These are phyloP conservation scores for Exophiala sp. DNA, from an alignment of 2,329 filamentous ascomycete species.

Conservation along the genomic window DNA sequence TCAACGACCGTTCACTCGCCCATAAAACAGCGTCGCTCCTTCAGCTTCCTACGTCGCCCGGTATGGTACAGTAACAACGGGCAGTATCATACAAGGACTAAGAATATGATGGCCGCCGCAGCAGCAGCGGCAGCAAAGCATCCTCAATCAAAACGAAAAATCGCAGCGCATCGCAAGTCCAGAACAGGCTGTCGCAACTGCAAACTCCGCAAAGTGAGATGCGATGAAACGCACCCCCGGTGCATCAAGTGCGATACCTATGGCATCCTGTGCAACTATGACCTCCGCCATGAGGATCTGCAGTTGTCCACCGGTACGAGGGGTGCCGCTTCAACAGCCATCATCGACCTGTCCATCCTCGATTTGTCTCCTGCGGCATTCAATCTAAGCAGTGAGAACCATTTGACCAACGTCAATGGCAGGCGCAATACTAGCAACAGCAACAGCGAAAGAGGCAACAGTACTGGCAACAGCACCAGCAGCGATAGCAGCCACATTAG, in stretches of 20 bases:
- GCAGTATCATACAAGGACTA: too few relatives aligned
- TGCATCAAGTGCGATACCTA: constrained; percentile 45
- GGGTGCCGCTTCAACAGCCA: constrained; percentile 20
- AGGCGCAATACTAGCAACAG: not conserved
- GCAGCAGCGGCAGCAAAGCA: not conserved
- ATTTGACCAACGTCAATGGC: not conserved
- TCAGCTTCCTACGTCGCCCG: too few relatives aligned
- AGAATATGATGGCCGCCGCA: too few relatives aligned
- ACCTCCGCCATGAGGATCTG: constrained; percentile 38
- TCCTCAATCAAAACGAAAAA: constrained; percentile 10
- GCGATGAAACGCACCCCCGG: constrained; percentile 45
- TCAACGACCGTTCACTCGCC: too few relatives aligned
- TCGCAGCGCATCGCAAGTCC: constrained; percentile 35
- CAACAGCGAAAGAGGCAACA: not conserved
- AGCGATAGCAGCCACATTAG: too few relatives aligned
- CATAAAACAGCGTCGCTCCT: too few relatives aligned
- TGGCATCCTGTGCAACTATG: constrained; percentile 47
- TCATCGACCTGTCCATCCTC: not conserved
- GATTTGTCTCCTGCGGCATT: not conserved
- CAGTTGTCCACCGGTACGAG: constrained; percentile 26
- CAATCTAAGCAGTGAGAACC: constrained; percentile 12
- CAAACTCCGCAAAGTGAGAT: constrained; percentile 52
- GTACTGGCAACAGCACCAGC: not conserved
- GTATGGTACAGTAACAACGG: too few relatives aligned
- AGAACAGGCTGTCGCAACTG: constrained; percentile 51